These are phyloP conservation scores for Lecanoromycetidae sp. DNA, from an alignment of 2,329 filamentous ascomycete genomes.

Conservation along the genomic window DNA sequence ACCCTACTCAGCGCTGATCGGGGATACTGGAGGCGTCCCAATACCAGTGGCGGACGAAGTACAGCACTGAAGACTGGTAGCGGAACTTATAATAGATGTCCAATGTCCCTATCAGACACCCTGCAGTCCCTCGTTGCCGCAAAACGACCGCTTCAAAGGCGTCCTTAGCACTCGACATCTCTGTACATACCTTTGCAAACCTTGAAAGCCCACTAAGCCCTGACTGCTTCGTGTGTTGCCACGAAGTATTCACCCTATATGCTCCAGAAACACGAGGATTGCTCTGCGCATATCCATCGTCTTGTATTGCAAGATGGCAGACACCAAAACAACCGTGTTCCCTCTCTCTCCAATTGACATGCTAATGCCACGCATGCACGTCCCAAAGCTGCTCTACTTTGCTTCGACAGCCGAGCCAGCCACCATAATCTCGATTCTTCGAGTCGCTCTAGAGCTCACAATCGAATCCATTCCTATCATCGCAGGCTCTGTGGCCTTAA, in stretches of 20 bases:
- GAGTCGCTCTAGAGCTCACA: neutral
- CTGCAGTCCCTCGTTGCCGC: too few species aligned
- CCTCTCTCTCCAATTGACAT: constrained; percentile 6
- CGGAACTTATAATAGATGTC: too few species aligned
- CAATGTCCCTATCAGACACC: too few species aligned
- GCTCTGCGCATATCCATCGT: neutral
- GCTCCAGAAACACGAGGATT: neutral
- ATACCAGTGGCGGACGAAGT: too few species aligned
- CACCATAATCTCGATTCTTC: neutral
- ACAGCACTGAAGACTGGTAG: too few species aligned
- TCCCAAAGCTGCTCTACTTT: constrained; percentile 5
- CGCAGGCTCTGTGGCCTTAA: neutral
- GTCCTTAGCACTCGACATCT: too few species aligned
- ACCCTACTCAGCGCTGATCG: too few species aligned
- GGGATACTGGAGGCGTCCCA: too few species aligned
- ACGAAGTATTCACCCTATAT: neutral
- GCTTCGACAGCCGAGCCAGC: neutral
- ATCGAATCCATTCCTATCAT: neutral
- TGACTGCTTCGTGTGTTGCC: too few species aligned
- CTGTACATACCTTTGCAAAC: too few species aligned
- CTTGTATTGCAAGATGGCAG: neutral
- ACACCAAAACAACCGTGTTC: neutral
- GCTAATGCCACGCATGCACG: constrained; percentile 5
- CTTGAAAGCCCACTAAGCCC: too few species aligned
- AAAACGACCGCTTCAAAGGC: too few species aligned